A percentile compares a stretch with the other conserved stretches of the same genome.
Conservation (phyloP, 1,139 yeast genomes). For the Protomyces pachydermus region DNA sequence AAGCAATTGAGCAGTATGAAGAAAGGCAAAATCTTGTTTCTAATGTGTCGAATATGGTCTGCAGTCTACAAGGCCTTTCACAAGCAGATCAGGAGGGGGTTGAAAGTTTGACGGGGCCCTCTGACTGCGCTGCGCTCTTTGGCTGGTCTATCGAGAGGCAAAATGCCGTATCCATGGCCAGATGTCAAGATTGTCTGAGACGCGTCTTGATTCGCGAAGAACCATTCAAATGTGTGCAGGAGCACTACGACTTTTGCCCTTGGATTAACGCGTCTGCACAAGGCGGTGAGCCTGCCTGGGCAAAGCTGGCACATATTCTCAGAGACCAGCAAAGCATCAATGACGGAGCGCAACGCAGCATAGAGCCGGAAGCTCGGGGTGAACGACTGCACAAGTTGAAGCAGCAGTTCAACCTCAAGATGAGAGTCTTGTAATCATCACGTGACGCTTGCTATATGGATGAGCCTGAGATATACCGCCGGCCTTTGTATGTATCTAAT, state of each 20-base stretch:
- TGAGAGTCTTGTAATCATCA: background rate
- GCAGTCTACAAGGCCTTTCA: background rate
- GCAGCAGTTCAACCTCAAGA: background rate
- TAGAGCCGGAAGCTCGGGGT: background rate
- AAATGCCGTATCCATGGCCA: background rate
- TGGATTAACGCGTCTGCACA: constrained; percentile 13
- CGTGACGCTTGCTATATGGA: background rate
- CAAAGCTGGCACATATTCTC: background rate
- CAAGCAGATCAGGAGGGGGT: background rate
- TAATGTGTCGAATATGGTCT: background rate
- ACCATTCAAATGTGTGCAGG: background rate
- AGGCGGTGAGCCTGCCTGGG: constrained; percentile 3
- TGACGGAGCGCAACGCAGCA: background rate
- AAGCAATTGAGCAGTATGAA: background rate
- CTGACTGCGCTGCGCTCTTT: constrained; percentile 1
- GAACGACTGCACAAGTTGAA: background rate
- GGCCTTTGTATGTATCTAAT: background rate
- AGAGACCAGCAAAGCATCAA: background rate
- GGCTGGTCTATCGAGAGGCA: constrained; percentile 7
- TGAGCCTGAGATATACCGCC: background rate
- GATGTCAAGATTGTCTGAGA: constrained; percentile 13
- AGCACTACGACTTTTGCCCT: constrained; percentile 21
- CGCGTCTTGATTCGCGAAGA: background rate
- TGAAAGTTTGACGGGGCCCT: background rate
- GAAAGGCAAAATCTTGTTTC: background rate